Evolutionary conservation across 345 rosid genomes (phyloP), one percentile per base, ranked within the genome.

Genomic region (Citrus cavaleriei): DNA sequence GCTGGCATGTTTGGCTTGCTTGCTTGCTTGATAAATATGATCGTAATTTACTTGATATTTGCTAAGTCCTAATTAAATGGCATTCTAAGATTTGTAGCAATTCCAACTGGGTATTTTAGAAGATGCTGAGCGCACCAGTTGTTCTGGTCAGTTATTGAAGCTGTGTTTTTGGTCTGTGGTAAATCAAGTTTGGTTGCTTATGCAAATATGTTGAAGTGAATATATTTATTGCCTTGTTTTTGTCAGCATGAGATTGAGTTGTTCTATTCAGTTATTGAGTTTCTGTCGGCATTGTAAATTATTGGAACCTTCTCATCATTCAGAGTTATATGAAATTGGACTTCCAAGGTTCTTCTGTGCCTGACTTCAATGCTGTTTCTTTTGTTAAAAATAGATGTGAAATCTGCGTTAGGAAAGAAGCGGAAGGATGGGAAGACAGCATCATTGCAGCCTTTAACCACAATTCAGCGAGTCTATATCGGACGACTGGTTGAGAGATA

Each of bases 321-420:
- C 16, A 14, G 32, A n/a, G 19, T 62, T 25, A 10, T 38, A 25
- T 24, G 35, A 30, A 55, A n/a, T 12, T 2, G 25, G 28, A 81
- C 24, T 54, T 28, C 32, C 61, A 35, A 7, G 54, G 24, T 28
- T 28, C 61, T 27, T 12, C 54, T 64, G 14, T 37, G 4, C 30
- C 16, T 24, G 24, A 72, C 27, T 66, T 76, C 69, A 55, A 21
- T 60, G 64, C 49, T 62, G 16, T 59, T 28, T 68, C 68, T 79
- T 57, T 77, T 77, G 59, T 24, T 42, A 38, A 78, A 38, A 78
- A 30, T 82, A 95, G 99, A 95, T 87, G 84, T 95, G 78, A 93
- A 93, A 88, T 83, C 91, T 12, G 98, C 96, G 7, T 85, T 95
- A 35, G 97, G 99, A 73, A 95, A 93, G 89, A 91, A 91, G 80